Conservation (phyloP, 2,329 filamentous ascomycete genomes). For the Fusarium sp. region DNA sequence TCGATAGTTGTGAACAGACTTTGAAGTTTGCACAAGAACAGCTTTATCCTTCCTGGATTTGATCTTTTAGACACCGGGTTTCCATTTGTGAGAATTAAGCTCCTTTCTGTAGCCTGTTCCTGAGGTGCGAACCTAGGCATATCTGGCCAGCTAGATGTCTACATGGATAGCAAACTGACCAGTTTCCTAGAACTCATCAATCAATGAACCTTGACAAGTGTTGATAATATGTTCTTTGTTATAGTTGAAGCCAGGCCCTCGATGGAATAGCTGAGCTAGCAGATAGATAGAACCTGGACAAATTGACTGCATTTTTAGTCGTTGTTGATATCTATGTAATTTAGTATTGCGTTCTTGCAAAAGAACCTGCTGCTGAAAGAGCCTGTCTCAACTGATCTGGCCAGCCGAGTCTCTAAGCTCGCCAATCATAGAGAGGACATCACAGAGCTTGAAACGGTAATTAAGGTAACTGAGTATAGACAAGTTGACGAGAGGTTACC, state of each 20-base stretch:
- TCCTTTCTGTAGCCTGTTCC: not conserved
- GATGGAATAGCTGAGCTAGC: too few relatives aligned
- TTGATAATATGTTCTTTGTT: too few relatives aligned
- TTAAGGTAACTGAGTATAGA: not conserved
- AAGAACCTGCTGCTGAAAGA: not conserved
- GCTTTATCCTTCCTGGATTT: not conserved
- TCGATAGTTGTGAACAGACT: not conserved
- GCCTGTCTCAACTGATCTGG: not conserved
- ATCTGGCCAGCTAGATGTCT: not conserved
- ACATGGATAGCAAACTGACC: too few relatives aligned
- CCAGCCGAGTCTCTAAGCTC: not conserved
- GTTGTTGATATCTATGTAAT: not conserved
- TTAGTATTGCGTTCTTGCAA: not conserved
- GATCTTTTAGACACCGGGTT: not conserved
- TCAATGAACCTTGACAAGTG: too few relatives aligned
- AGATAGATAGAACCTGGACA: too few relatives aligned
- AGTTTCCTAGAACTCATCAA: too few relatives aligned
- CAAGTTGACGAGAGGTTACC: not conserved
- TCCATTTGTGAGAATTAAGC: not conserved
- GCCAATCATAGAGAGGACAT: not conserved
- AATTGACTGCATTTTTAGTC: not conserved
- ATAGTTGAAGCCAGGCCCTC: too few relatives aligned
- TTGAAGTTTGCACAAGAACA: not conserved
- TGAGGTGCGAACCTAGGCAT: not conserved
- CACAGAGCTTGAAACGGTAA: not conserved